phyloP scores from a whole-genome alignment of 108 stramenopile species.

The Skeletonema costatum region DNA sequence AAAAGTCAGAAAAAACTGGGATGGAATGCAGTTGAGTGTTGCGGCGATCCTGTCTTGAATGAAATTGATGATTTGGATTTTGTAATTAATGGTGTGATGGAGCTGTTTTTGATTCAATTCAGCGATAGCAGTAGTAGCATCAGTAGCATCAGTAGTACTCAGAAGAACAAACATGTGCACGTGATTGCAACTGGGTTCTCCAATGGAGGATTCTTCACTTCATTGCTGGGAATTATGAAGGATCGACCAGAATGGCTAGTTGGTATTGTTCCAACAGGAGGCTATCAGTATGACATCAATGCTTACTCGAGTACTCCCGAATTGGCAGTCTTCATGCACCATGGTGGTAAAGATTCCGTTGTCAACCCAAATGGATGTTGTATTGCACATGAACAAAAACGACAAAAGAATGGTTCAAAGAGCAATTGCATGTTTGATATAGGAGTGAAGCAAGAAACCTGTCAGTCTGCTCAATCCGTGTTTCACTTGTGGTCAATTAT shows the following conservation, averaged over 20 bases:
- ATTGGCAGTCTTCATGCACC: conserved; percentile 37
- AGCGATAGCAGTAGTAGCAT: neutral
- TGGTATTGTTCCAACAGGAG: conserved; percentile 43
- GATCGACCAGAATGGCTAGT: conserved; percentile 27
- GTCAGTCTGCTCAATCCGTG: conserved; percentile 29
- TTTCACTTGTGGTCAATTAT: conserved; percentile 38
- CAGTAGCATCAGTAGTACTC: neutral
- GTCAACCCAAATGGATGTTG: conserved; percentile 42
- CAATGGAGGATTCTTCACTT: conserved; percentile 45
- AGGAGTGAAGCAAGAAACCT: conserved; percentile 23
- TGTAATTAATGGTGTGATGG: conserved; percentile 11
- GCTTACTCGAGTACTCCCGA: conserved; percentile 14
- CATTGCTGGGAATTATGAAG: conserved; percentile 25
- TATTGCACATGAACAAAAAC: neutral
- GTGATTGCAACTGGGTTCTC: conserved; percentile 48
- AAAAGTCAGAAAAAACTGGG: conserved; percentile 14
- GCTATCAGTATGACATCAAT: conserved; percentile 38
- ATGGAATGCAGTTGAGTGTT: conserved; percentile 43
- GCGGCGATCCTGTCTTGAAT: conserved; percentile 33
- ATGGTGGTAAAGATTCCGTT: conserved; percentile 38
- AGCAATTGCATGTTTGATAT: conserved; percentile 35
- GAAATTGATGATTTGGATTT: conserved; percentile 38
- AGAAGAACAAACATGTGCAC: neutral
- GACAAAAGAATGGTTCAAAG: neutral
- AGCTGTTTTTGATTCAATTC: conserved; percentile 13